phyloP scores from a whole-genome alignment of 352 stramenopile genomes.

The Phytophthora capsici region DNA sequence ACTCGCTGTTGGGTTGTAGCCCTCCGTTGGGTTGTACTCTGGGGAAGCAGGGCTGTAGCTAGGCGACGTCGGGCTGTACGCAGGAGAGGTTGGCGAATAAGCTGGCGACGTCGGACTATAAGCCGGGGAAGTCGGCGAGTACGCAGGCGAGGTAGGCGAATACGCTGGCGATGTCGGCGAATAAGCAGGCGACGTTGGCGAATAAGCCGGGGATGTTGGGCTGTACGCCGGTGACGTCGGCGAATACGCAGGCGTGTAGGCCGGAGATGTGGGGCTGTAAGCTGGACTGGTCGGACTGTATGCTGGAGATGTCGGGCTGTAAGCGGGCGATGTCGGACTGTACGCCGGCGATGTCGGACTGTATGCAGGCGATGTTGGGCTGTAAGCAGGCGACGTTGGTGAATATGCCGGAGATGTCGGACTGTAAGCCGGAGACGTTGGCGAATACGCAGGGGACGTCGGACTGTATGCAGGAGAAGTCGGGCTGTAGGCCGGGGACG shows the following conservation, averaged over 20 bases:
- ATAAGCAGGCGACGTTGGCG: slow-evolving; percentile 73
- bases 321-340: slow-evolving; percentile 69
- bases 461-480: slow-evolving; percentile 81
- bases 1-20: slow-evolving; percentile 76
- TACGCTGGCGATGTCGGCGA: slow-evolving; percentile 72
- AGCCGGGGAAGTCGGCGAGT: slow-evolving; percentile 66
- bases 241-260: slow-evolving; percentile 84
- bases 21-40: slow-evolving; percentile 85
- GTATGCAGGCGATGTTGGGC: slow-evolving; percentile 65
- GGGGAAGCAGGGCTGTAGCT: slow-evolving; percentile 82
- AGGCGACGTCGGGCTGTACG: slow-evolving; percentile 78
- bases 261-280: slow-evolving; percentile 80
- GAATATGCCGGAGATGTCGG: slow-evolving; percentile 68
- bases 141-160: slow-evolving; percentile 68
- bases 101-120: slow-evolving; percentile 78
- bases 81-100: slow-evolving; percentile 80
- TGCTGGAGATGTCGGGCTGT: slow-evolving; percentile 73
- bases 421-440: slow-evolving; percentile 69
- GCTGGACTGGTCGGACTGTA: slow-evolving; percentile 90
- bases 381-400: slow-evolving; percentile 76
- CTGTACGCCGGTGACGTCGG: slow-evolving; percentile 68
- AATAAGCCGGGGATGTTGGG: slow-evolving; percentile 73
- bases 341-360: slow-evolving; percentile 72
- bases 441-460: slow-evolving; percentile 81
- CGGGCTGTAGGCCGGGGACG: slow-evolving; percentile 75